Percentiles rank a stretch among this genome's conserved stretches.
phyloP scores from a whole-genome alignment of 2,329 filamentous ascomycete species.

The Pezicula neosporulosa region DNA sequence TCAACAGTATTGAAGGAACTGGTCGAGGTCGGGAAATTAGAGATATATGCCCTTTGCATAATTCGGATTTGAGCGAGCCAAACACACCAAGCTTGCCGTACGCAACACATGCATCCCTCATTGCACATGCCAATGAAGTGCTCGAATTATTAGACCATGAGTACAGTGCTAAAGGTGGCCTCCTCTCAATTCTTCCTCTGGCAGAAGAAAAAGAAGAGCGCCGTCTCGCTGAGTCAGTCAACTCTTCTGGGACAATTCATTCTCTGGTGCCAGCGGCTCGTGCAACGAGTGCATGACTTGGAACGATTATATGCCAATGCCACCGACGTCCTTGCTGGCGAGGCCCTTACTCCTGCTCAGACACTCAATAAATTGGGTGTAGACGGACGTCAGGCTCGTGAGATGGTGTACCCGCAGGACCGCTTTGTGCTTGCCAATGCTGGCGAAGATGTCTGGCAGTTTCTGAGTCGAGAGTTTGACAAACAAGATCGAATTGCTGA shows the following conservation, averaged over 20 bases:
- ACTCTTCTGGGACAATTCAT: constrained; percentile 56
- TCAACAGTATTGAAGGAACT: constrained; percentile 18
- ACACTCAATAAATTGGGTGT: constrained; percentile 50
- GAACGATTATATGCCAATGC: constrained; percentile 50
- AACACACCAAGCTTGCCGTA: constrained; percentile 19
- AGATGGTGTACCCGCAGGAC: constrained; percentile 52
- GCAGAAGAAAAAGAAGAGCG: constrained; percentile 34
- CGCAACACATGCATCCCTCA: constrained; percentile 32
- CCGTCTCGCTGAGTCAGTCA: constrained; percentile 43
- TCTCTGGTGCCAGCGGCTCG: constrained; percentile 48
- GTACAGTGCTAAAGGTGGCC: constrained; percentile 50
- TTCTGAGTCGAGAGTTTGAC: constrained; percentile 43
- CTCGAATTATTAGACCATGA: constrained; percentile 59
- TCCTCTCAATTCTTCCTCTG: constrained; percentile 50
- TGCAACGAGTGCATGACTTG: constrained; percentile 53
- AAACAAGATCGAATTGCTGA: constrained; percentile 31
- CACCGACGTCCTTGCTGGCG: constrained; percentile 45
- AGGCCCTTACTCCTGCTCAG: constrained; percentile 47
- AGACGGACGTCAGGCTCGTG: constrained; percentile 42
- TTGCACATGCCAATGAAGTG: constrained; percentile 56
- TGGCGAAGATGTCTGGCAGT: constrained; percentile 45
- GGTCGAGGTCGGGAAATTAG: not conserved
- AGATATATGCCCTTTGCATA: constrained; percentile 23
- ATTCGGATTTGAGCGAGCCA: constrained; percentile 2
- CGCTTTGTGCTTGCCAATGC: constrained; percentile 52